A percentile compares a stretch with the other conserved stretches of the same genome.
Evolutionary conservation across 768 basidiomycete species (phyloP).

Genomic region (Xerocomus potaroensis): DNA sequence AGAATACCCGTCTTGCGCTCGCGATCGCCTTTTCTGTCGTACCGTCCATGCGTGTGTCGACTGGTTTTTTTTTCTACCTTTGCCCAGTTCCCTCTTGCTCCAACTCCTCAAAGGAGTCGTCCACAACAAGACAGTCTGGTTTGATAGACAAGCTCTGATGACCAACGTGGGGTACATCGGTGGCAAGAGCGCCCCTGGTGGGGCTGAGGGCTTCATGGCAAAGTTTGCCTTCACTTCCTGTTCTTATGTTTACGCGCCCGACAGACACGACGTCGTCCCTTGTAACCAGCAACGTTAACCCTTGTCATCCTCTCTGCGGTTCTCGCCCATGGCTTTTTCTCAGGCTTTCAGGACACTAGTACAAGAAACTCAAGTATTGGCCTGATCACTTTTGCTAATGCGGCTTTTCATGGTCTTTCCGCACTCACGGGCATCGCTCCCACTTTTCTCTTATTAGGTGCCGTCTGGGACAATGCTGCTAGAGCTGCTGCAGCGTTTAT

Average conservation of each 20-base stretch:
- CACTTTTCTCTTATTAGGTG: slow-evolving; percentile 51
- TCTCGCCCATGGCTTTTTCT: slow-evolving; percentile 74
- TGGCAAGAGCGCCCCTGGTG: slow-evolving; percentile 50
- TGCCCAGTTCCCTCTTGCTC: slow-evolving; percentile 48
- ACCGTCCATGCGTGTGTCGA: slow-evolving; percentile 81
- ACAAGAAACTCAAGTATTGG: slow-evolving; percentile 68
- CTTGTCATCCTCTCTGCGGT: slow-evolving; percentile 90
- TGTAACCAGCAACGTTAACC: slow-evolving; percentile 70
- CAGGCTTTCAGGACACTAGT: slow-evolving; percentile 64
- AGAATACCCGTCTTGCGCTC: slow-evolving; percentile 54
- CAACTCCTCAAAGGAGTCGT: slow-evolving; percentile 49
- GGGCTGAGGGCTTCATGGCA: slow-evolving; percentile 90
- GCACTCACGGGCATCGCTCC: slow-evolving; percentile 41
- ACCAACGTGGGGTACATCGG: slow-evolving; percentile 31
- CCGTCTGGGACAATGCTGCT: slow-evolving; percentile 72
- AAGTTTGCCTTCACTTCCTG: slow-evolving; percentile 54
- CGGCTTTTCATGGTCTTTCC: slow-evolving; percentile 51
- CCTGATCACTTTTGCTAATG: slow-evolving; percentile 94
- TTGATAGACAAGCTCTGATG: slow-evolving; percentile 79
- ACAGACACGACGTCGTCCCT: slow-evolving; percentile 76
- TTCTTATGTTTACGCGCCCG: slow-evolving; percentile 5
- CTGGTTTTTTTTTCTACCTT: slow-evolving; percentile 77
- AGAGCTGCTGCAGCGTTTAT: slow-evolving; percentile 37
- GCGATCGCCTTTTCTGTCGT: slow-evolving; percentile 59
- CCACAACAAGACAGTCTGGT: slow-evolving; percentile 82